phyloP scores from a whole-genome alignment of 2,329 filamentous ascomycete genomes.

The Pyrenophora seminiperda region DNA sequence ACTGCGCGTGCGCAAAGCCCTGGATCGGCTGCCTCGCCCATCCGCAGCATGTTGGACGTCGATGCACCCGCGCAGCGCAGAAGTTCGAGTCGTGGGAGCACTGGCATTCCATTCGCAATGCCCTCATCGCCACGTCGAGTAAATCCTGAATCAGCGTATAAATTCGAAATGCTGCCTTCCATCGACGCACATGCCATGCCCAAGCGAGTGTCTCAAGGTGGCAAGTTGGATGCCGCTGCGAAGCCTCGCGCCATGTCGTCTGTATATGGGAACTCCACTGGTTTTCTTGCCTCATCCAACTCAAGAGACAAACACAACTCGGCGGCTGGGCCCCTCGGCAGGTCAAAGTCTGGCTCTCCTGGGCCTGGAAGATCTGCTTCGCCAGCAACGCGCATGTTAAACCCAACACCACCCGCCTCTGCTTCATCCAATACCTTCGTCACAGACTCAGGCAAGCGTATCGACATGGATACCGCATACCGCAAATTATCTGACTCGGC shows the following conservation, averaged over 20 bases:
- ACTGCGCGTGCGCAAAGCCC: conserved; percentile 61
- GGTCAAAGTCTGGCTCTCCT: conserved; percentile 50
- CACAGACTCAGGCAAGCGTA: conserved; percentile 64
- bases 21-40: conserved; percentile 60
- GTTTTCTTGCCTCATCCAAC: conserved; percentile 26
- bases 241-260: conserved; percentile 54
- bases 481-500: conserved; percentile 73
- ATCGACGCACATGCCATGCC: conserved; percentile 51
- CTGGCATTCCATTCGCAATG: conserved; percentile 36
- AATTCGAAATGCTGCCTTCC: conserved; percentile 54
- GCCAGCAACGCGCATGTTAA: conserved; percentile 51
- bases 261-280: conserved; percentile 41
- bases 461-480: conserved; percentile 74
- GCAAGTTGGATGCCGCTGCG: conserved; percentile 45
- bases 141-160: conserved; percentile 49
- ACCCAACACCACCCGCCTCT: conserved; percentile 54
- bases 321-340: conserved; percentile 45
- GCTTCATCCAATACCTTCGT: conserved; percentile 53
- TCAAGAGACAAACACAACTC: conserved; percentile 48
- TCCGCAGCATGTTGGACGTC: conserved; percentile 53
- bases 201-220: conserved; percentile 51
- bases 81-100: conserved; percentile 43
- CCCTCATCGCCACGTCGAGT: conserved; percentile 44
- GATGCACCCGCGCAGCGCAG: conserved; percentile 37
- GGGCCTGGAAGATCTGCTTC: conserved; percentile 44